Base-by-base conservation (phyloP, 192 early-diverging fungal species). In the Diversispora eburnea region DNA sequence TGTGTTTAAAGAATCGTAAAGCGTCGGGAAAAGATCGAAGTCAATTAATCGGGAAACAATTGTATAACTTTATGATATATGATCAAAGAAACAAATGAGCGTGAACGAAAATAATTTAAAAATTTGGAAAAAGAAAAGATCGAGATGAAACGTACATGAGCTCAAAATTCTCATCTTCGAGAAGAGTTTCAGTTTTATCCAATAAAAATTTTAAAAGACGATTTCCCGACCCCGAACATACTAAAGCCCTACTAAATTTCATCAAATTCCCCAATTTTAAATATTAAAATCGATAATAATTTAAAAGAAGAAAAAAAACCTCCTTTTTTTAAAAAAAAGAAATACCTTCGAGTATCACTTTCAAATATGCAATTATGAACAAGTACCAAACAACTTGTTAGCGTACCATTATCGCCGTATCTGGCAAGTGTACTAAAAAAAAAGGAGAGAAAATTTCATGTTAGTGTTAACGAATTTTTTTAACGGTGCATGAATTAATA, bases 81-180 rank as follows among this genome's bases (percentile, higher is more conserved):
- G 46, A 62, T 62, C 8, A 62, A 7, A 13, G 39, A 47, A 6
- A 15, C 15, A 46, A 15, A 4, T 66, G 33, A 39, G 43, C 8
- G 54, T 56, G 7, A 43, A 42, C 25, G 22, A 56, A 57, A 70
- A 57, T 22, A n/a, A 57, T 12, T 20, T 39, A 19, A 56, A 51
- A 13, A 41, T 3, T 15, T 15, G 9, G 3, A 8, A 43, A n/a
- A 41, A 4, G 17, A 42, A 25, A 10, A 3, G 6, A 45, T 55
- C 56, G 56, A 70, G 46, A 22, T 13, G 25, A n/a, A 0, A 47
- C 20, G 47, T 72, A 72, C 70, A 72, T 72, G 25, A 72, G n/a
- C 41, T 72, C 70, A 72, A 72, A 72, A 39, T 52, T 45, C 55
- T 72, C 58, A 48, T 72, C 58, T 61, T 58, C 70, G 15, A 58